A percentile compares a stretch with the other conserved stretches of the same genome.
Evolutionary conservation across 208 protist genomes (phyloP).

Genomic region (Trypanosomatidae sp.): DNA sequence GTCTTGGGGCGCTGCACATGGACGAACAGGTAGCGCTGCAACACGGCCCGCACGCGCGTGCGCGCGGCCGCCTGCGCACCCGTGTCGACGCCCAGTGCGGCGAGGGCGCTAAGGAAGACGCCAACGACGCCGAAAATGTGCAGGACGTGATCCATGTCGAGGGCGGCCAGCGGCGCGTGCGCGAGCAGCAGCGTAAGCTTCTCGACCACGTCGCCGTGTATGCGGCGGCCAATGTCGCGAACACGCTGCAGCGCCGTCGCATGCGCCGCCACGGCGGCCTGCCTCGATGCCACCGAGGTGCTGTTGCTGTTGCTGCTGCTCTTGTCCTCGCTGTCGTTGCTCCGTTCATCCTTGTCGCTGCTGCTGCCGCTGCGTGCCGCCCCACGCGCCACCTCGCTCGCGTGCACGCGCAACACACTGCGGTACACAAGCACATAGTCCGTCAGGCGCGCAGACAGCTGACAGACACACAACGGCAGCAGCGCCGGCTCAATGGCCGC

Average conservation of each 20-base stretch:
- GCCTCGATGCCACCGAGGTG: conserved; percentile 3
- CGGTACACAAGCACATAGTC: conserved; percentile 67
- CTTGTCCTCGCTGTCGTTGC: not conserved
- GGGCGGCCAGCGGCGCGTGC: conserved; percentile 13
- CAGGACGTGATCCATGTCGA: conserved; percentile 56
- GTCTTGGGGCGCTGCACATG: conserved; percentile 46
- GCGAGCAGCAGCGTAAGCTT: conserved; percentile 48
- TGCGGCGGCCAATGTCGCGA: conserved; percentile 25
- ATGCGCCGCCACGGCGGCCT: conserved; percentile 20
- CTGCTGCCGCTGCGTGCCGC: not conserved
- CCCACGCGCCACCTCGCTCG: conserved; percentile 11
- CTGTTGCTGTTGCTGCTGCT: not conserved
- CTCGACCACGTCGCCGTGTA: conserved; percentile 55
- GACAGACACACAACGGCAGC: conserved; percentile 47
- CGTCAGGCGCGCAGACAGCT: conserved; percentile 58
- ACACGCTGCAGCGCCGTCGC: conserved; percentile 19
- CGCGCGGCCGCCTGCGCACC: conserved; percentile 22
- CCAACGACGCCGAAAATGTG: conserved; percentile 68
- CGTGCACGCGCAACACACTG: conserved; percentile 40
- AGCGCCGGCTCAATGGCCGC: conserved; percentile 66
- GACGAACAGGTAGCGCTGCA: conserved; percentile 28
- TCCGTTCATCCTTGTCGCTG: not conserved
- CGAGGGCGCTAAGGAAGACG: conserved; percentile 48
- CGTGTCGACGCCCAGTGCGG: conserved; percentile 30
- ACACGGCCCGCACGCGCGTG: conserved; percentile 24